Evolutionary conservation across 495 filamentous ascomycete genomes (phyloP), one percentile per base, ranked within the genome.

Genomic region (Aspergillus sclerotioniger): DNA sequence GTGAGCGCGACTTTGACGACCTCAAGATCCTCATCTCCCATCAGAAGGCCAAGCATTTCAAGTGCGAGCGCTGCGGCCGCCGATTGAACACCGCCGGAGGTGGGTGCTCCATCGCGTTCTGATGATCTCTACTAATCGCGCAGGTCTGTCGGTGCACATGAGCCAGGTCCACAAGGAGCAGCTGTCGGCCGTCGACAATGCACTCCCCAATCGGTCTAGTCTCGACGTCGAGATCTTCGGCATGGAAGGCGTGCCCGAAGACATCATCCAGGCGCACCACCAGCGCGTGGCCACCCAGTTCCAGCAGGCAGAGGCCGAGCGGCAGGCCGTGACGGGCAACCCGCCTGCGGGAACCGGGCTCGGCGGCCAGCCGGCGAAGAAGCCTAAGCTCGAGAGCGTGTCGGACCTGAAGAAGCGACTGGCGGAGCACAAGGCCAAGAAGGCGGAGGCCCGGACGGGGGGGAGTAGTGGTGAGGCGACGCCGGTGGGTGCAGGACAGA

Each of bases 31-130:
- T 98, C 49, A 95, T 96, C 59, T 88, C 88, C 51, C 94, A 98
- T 75, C 95, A 98, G 68, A 97, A 96, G 71, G 92, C 94, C 19
- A 98, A 97, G 75, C 94, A 98, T 71, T 98, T 95, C 83, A 96
- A 95, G 69, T 98, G 94, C 73, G 90, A 96, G 59, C 76, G 87
- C 77, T 98, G 94, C 68, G 83, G 83, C 20, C 85, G 94, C 58
- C 81, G 92, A 61, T 72, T 98, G 35, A 96, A 97, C 66, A 98
- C 94, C 2, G 94, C 93, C 51, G 95, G 95, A 78, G 94, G 94
- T 92, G 71, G 69, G 84, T 71, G 15, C 32, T 31, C 37, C 17
- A 87, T 15, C 43, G 10, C 51, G 15, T 49, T 55, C 20, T 29
- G 17, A 13, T 15, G 8, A 33, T 46, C 5, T 35, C 33, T 15